Percentiles rank a stretch among this genome's conserved stretches.
phyloP scores from a whole-genome alignment of 108 stramenopile species.

The Cyclotella kingstonii region DNA sequence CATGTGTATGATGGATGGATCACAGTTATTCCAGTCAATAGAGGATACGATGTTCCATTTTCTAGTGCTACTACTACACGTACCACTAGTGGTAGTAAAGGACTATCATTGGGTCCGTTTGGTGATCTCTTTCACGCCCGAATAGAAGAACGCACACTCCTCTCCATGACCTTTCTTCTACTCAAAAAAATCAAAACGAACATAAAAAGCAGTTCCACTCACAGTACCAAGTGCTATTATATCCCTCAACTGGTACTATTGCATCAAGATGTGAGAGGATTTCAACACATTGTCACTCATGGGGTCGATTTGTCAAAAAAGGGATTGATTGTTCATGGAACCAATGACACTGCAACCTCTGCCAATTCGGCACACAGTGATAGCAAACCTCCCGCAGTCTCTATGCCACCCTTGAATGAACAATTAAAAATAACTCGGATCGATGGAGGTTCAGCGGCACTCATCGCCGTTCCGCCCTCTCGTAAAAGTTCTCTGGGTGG shows the following conservation, averaged over 20 bases:
- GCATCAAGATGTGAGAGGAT: slow-evolving; percentile 72
- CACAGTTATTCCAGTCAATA: slow-evolving; percentile 64
- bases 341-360: not conserved
- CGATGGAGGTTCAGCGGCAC: slow-evolving; percentile 66
- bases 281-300: slow-evolving; percentile 70
- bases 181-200: slow-evolving; percentile 5
- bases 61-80: not conserved
- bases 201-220: no score
- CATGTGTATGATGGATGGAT: slow-evolving; percentile 76
- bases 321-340: slow-evolving; percentile 40
- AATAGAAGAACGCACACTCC: slow-evolving; percentile 68
- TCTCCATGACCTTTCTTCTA: slow-evolving; percentile 60
- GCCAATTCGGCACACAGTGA: not conserved
- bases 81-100: not conserved
- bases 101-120: slow-evolving; percentile 19
- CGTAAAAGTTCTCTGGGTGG: slow-evolving; percentile 52
- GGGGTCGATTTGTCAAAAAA: slow-evolving; percentile 49
- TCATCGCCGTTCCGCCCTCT: slow-evolving; percentile 69
- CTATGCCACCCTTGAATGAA: slow-evolving; percentile 23
- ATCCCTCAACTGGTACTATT: slow-evolving; percentile 70
- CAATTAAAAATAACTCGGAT: slow-evolving; percentile 49
- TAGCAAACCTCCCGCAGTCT: slow-evolving; percentile 10
- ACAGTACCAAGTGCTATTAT: slow-evolving; percentile 1
- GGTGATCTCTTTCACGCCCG: slow-evolving; percentile 70
- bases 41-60: slow-evolving; percentile 16